Evolutionary conservation across 345 rosid genomes (phyloP).

Genomic region (Kandelia obovata): DNA sequence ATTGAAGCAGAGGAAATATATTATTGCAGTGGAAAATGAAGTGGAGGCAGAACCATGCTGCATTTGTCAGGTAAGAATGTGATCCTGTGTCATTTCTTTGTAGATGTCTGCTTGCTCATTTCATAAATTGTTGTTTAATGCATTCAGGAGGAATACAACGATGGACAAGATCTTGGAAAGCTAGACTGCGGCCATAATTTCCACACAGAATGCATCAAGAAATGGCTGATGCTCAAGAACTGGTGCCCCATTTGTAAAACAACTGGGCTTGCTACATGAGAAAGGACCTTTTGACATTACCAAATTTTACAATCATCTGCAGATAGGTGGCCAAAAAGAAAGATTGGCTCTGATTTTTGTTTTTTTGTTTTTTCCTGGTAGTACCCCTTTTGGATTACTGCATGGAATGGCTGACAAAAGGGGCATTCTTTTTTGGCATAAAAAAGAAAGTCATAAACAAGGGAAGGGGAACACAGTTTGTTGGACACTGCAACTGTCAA

Average conservation of each 20-base stretch:
- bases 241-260: slow-evolving; percentile 88
- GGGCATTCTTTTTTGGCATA: not conserved
- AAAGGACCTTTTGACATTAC: not conserved
- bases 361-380: slow-evolving; percentile 4
- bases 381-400: not conserved
- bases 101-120: not conserved
- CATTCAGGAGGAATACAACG: slow-evolving; percentile 63
- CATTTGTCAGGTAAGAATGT: slow-evolving; percentile 64
- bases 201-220: slow-evolving; percentile 63
- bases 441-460: not conserved
- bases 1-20: slow-evolving; percentile 46
- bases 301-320: not conserved
- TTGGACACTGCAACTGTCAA: slow-evolving; percentile 14
- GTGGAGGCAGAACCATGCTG: slow-evolving; percentile 81
- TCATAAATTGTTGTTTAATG: slow-evolving; percentile 2
- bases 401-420: not conserved
- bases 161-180: slow-evolving; percentile 64
- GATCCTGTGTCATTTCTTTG: not conserved
- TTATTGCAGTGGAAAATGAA: slow-evolving; percentile 16
- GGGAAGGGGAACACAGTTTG: slow-evolving; percentile 1
- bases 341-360: not conserved
- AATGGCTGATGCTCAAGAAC: slow-evolving; percentile 79
- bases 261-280: slow-evolving; percentile 50
- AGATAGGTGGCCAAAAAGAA: not conserved
- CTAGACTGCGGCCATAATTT: slow-evolving; percentile 80